A percentile compares a stretch with the other conserved stretches of the same genome.
phyloP scores from a whole-genome alignment of 495 filamentous ascomycete genomes.

The Penicillium bovifimosum region DNA sequence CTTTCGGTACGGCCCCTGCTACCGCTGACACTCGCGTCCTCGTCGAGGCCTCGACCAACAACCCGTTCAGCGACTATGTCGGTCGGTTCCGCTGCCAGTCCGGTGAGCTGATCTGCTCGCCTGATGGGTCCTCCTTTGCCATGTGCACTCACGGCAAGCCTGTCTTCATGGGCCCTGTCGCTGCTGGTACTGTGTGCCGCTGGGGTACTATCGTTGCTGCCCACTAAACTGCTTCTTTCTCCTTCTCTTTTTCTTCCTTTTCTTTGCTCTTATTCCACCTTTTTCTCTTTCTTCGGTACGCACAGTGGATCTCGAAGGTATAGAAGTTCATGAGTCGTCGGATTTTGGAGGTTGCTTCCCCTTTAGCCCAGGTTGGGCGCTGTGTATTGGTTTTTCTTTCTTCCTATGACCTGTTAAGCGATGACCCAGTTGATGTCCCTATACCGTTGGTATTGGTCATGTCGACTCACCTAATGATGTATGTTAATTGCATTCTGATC shows the following conservation, averaged over 20 bases:
- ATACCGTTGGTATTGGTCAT: neutral
- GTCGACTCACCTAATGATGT: neutral
- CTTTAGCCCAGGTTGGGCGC: neutral
- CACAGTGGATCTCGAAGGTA: neutral
- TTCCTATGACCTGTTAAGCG: neutral
- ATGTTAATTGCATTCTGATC: neutral
- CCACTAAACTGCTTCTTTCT: neutral
- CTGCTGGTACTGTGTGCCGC: constrained; percentile 35
- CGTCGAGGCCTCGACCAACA: constrained; percentile 15
- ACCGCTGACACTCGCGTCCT: constrained; percentile 10
- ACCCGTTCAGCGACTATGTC: constrained; percentile 14
- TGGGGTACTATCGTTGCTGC: constrained; percentile 26
- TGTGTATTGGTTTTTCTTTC: neutral
- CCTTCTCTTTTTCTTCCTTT: neutral
- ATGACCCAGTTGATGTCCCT: neutral
- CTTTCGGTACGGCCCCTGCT: constrained; percentile 10
- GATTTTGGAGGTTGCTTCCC: neutral
- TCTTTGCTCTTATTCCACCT: neutral
- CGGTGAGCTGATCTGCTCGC: constrained; percentile 34
- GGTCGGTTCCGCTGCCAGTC: constrained; percentile 17
- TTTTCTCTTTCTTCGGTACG: constrained; percentile 4
- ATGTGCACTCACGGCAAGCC: constrained; percentile 31
- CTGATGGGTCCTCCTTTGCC: constrained; percentile 34
- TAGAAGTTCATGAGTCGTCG: neutral
- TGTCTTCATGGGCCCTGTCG: constrained; percentile 38